Percentiles rank a stretch among this genome's conserved stretches.
These are phyloP conservation scores for Coffea canephora DNA, from an alignment of 257 asterid species.

Conservation along the genomic window DNA sequence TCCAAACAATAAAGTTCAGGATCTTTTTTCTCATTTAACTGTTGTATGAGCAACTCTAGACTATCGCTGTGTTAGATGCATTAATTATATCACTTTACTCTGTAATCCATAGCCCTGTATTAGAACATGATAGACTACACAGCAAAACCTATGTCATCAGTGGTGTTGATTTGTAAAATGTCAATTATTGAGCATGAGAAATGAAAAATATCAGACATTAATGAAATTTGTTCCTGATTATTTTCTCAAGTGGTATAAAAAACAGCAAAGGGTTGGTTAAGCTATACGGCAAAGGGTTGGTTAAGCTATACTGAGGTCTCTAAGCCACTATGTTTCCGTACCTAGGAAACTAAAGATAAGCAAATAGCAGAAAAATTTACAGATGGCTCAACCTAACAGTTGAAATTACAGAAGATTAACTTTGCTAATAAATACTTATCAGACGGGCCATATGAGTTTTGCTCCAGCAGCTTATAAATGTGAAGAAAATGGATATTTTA, in stretches of 20 bases:
- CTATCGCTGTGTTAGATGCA: background rate
- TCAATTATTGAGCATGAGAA: no score
- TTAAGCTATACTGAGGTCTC: background rate
- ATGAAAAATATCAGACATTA: no score
- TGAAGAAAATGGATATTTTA: constrained; percentile 11
- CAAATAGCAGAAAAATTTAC: no score
- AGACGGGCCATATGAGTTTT: background rate
- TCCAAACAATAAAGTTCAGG: no score
- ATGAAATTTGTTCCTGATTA: no score
- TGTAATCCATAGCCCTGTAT: no score
- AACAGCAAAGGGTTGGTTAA: background rate
- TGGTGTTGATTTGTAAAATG: background rate
- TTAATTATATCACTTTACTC: no score
- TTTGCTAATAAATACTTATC: background rate
- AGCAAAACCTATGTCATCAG: background rate
- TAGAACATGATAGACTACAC: no score
- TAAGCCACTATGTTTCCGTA: background rate
- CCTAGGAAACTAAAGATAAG: background rate
- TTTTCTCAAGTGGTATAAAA: no score
- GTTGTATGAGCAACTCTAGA: background rate
- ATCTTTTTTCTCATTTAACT: no score
- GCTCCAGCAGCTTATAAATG: background rate
- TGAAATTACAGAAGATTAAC: background rate
- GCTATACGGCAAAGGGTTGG: background rate
- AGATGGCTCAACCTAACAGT: background rate